These are phyloP conservation scores for Russula sp. DNA, from an alignment of 768 basidiomycete species.

Conservation along the genomic window DNA sequence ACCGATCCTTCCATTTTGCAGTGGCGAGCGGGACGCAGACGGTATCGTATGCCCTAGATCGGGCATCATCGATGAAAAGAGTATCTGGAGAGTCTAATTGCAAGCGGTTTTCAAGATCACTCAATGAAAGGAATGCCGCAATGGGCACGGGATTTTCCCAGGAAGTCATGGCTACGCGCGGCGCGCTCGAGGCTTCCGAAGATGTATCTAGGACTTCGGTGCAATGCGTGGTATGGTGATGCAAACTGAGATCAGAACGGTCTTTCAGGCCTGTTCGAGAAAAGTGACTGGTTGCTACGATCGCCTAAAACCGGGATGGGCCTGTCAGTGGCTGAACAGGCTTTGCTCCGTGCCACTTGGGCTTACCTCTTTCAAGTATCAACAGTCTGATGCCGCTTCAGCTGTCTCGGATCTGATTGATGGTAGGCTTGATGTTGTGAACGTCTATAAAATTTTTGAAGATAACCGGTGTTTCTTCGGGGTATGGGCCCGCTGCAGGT, in stretches of 20 bases:
- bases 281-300: conserved; percentile 3
- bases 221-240: not conserved
- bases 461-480: no score
- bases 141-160: conserved; percentile 28
- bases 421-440: not conserved
- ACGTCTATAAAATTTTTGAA: not conserved
- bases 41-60: conserved; percentile 62
- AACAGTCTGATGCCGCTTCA: not conserved
- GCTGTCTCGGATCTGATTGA: conserved; percentile 1
- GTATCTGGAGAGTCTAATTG: conserved; percentile 15
- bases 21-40: conserved; percentile 89
- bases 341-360: not conserved
- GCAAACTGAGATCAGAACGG: not conserved
- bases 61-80: conserved; percentile 48
- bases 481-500: no score
- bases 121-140: conserved; percentile 18
- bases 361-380: not conserved
- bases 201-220: not conserved
- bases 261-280: not conserved
- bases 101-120: conserved; percentile 13
- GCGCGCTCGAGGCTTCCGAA: not conserved
- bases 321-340: not conserved
- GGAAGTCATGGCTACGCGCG: conserved; percentile 25
- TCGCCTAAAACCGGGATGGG: not conserved
- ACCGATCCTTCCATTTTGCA: conserved; percentile 76